Evolutionary conservation across 1,284 basidiomycete genomes (phyloP).

Genomic region (Ustilago trichophora): DNA sequence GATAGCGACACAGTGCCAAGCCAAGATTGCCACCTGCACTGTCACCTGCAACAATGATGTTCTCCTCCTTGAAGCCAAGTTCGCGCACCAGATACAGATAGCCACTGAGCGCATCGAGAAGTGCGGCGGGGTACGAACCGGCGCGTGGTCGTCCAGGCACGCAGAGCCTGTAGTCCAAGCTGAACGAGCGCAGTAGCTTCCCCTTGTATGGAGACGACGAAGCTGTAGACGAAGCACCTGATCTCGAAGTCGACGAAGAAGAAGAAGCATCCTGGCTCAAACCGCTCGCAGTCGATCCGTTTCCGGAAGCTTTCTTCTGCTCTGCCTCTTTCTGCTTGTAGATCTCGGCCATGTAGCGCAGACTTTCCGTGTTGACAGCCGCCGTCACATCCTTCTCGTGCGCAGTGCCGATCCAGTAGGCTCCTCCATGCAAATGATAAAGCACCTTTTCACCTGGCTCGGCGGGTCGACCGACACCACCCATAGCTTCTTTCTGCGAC

Average conservation of each 20-base stretch:
- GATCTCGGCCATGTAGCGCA: constrained; percentile 48
- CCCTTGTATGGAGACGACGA: constrained; percentile 19
- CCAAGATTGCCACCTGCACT: constrained; percentile 78
- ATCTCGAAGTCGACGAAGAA: constrained; percentile 3
- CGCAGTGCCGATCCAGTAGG: constrained; percentile 62
- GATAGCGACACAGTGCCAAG: constrained; percentile 69
- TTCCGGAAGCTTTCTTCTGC: not conserved
- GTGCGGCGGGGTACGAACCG: constrained; percentile 59
- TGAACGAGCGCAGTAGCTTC: constrained; percentile 54
- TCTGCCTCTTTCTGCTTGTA: constrained; percentile 24
- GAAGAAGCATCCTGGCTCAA: not conserved
- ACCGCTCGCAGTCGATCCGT: not conserved
- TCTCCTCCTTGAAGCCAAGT: constrained; percentile 65
- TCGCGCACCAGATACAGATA: constrained; percentile 58
- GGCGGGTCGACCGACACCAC: constrained; percentile 43
- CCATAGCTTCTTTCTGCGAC: not conserved
- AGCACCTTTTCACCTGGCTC: constrained; percentile 52
- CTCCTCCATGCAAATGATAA: constrained; percentile 60
- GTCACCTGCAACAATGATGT: constrained; percentile 76
- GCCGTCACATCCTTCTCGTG: constrained; percentile 57
- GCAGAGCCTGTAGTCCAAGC: constrained; percentile 59
- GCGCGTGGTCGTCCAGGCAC: constrained; percentile 46
- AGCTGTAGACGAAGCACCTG: not conserved
- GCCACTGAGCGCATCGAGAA: constrained; percentile 58
- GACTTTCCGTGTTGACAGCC: constrained; percentile 50